phyloP scores from a whole-genome alignment of 192 early-diverging fungal species.

The Chytriomyces sp. region DNA sequence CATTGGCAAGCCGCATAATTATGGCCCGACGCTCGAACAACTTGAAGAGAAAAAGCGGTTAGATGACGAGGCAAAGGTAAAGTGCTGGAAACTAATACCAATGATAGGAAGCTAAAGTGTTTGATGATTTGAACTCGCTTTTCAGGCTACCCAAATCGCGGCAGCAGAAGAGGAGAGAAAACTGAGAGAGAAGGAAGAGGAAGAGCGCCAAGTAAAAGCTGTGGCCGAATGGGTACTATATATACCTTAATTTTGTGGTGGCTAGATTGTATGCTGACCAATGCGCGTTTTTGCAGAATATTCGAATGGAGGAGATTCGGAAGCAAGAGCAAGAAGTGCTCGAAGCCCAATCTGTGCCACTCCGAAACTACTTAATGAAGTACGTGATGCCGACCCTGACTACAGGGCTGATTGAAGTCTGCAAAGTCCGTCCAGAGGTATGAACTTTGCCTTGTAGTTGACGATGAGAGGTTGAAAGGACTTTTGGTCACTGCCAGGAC shows the following conservation, averaged over 20 bases:
- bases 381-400: constrained; percentile 68
- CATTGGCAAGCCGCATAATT: constrained; percentile 64
- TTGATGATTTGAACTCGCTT: constrained; percentile 13
- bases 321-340: constrained; percentile 70
- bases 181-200: constrained; percentile 60
- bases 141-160: constrained; percentile 49
- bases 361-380: constrained; percentile 67
- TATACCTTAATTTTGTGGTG: not conserved
- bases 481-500: constrained; percentile 37
- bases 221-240: constrained; percentile 61
- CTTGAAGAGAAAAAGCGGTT: constrained; percentile 54
- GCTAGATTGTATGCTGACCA: not conserved
- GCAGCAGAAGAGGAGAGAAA: constrained; percentile 54
- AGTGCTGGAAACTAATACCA: not conserved
- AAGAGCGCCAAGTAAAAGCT: constrained; percentile 58
- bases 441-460: not conserved
- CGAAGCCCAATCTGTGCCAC: constrained; percentile 64
- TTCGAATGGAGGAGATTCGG: constrained; percentile 61
- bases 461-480: not conserved
- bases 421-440: constrained; percentile 66
- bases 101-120: not conserved
- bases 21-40: constrained; percentile 62
- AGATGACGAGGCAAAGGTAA: constrained; percentile 52
- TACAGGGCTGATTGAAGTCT: constrained; percentile 66
- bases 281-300: constrained; percentile 41